Conservation (phyloP, 2,329 filamentous ascomycete species). For the Claviceps sp. region DNA sequence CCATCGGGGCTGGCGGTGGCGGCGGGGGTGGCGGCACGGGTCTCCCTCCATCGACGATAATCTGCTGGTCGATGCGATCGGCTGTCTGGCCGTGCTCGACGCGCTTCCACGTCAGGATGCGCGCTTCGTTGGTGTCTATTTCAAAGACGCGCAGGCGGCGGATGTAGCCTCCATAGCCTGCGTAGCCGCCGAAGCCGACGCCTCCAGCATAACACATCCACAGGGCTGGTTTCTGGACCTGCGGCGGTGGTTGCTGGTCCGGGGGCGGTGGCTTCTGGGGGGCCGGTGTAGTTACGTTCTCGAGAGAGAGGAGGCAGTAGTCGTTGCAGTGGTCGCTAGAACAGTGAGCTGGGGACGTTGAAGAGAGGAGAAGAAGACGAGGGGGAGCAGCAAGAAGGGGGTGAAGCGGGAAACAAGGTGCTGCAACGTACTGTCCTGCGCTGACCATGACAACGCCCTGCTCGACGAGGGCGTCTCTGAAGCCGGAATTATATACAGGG, state of each 20-base stretch:
- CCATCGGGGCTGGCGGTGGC: constrained; percentile 1
- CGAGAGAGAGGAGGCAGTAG: constrained; percentile 64
- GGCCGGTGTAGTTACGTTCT: constrained; percentile 15
- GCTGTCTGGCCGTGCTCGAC: constrained; percentile 52
- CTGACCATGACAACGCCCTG: constrained; percentile 78
- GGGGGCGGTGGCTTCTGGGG: background rate
- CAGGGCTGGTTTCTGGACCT: constrained; percentile 43
- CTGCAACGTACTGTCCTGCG: constrained; percentile 68
- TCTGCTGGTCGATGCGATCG: constrained; percentile 46
- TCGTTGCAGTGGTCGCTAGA: constrained; percentile 89
- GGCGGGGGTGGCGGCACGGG: constrained; percentile 20
- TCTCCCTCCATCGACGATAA: constrained; percentile 50
- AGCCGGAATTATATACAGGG: constrained; percentile 80
- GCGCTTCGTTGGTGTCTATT: constrained; percentile 79
- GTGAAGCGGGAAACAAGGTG: background rate
- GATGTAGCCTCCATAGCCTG: constrained; percentile 74
- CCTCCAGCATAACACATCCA: constrained; percentile 99
- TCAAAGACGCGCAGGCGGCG: constrained; percentile 82
- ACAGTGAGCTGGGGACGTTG: background rate
- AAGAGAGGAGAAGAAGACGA: background rate
- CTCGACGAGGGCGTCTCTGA: constrained; percentile 77
- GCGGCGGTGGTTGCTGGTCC: constrained; percentile 5
- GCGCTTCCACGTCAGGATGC: constrained; percentile 86
- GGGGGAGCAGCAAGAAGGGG: too few relatives aligned
- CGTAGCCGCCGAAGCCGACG: constrained; percentile 87